These are phyloP conservation scores for Pleurostoma richardsiae DNA, from an alignment of 2,329 filamentous ascomycete species.

Conservation along the genomic window DNA sequence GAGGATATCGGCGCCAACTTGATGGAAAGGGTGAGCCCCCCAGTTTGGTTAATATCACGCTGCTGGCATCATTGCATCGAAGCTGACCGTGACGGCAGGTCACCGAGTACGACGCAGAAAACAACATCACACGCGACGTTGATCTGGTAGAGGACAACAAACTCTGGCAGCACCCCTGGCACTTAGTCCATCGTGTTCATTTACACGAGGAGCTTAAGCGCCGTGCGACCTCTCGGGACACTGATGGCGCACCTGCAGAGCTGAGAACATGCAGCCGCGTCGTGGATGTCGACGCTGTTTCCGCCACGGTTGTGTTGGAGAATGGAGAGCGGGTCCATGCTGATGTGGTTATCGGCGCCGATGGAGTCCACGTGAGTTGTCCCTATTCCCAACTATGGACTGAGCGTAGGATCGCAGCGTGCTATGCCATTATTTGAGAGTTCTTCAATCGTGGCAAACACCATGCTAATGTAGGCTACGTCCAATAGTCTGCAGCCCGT, in stretches of 20 bases:
- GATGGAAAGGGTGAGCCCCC: constrained; percentile 8
- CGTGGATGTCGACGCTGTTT: constrained; percentile 31
- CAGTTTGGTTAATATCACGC: no score
- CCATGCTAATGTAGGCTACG: no score
- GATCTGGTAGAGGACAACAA: background rate
- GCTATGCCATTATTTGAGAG: no score
- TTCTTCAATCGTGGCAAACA: no score
- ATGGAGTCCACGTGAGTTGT: constrained; percentile 10
- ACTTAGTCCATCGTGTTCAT: constrained; percentile 46
- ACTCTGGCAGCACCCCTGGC: constrained; percentile 27
- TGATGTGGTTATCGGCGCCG: constrained; percentile 40
- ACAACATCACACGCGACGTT: background rate
- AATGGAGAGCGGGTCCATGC: constrained; percentile 33
- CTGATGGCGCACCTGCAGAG: constrained; percentile 22
- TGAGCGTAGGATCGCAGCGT: no score
- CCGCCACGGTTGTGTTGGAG: constrained; percentile 34
- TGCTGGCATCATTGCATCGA: background rate
- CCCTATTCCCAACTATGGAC: background rate
- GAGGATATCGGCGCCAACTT: constrained; percentile 29
- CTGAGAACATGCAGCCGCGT: constrained; percentile 36
- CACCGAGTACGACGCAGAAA: background rate
- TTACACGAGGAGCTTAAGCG: constrained; percentile 48
- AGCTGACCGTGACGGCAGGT: background rate
- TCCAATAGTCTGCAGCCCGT: no score
- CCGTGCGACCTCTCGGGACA: constrained; percentile 30